Evolutionary conservation across 2,329 filamentous ascomycete species (phyloP).

Genomic region (Hymenoscyphus infarciens): DNA sequence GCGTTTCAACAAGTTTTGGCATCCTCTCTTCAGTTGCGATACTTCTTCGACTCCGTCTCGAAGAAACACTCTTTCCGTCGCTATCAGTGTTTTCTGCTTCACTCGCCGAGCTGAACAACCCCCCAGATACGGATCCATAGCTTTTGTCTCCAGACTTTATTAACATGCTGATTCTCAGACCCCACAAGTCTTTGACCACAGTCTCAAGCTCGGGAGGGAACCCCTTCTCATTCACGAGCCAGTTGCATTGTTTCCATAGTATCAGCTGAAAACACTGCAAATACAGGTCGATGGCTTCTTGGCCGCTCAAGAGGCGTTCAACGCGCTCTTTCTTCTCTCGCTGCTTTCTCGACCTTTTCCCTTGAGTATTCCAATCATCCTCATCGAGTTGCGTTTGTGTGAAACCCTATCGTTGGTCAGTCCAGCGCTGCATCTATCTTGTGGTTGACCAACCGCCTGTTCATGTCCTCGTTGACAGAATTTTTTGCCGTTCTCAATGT

Average conservation of each 20-base stretch:
- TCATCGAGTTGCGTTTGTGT: slow-evolving; percentile 55
- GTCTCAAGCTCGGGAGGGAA: slow-evolving; percentile 72
- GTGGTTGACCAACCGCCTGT: slow-evolving; percentile 48
- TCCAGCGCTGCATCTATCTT: neutral
- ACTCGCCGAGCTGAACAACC: slow-evolving; percentile 37
- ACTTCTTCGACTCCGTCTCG: slow-evolving; percentile 39
- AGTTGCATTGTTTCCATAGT: slow-evolving; percentile 74
- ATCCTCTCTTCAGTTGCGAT: slow-evolving; percentile 35
- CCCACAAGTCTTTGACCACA: slow-evolving; percentile 82
- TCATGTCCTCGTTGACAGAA: slow-evolving; percentile 65
- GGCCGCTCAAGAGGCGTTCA: slow-evolving; percentile 58
- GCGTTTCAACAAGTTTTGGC: slow-evolving; percentile 69
- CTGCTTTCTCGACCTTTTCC: slow-evolving; percentile 53
- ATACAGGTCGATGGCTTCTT: slow-evolving; percentile 71
- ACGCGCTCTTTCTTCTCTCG: slow-evolving; percentile 57
- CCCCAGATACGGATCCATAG: slow-evolving; percentile 33
- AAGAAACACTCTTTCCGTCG: slow-evolving; percentile 40
- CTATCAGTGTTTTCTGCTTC: slow-evolving; percentile 37
- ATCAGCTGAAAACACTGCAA: slow-evolving; percentile 82
- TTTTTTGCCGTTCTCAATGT: slow-evolving; percentile 59
- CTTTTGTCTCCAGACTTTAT: slow-evolving; percentile 36
- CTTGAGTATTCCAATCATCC: slow-evolving; percentile 63
- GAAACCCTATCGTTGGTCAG: slow-evolving; percentile 31
- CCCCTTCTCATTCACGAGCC: slow-evolving; percentile 63
- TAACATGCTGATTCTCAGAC: slow-evolving; percentile 47